Percentiles rank a stretch among this genome's conserved stretches.
phyloP scores from a whole-genome alignment of 2,329 filamentous ascomycete species.

The Stemphylium vesicarium region DNA sequence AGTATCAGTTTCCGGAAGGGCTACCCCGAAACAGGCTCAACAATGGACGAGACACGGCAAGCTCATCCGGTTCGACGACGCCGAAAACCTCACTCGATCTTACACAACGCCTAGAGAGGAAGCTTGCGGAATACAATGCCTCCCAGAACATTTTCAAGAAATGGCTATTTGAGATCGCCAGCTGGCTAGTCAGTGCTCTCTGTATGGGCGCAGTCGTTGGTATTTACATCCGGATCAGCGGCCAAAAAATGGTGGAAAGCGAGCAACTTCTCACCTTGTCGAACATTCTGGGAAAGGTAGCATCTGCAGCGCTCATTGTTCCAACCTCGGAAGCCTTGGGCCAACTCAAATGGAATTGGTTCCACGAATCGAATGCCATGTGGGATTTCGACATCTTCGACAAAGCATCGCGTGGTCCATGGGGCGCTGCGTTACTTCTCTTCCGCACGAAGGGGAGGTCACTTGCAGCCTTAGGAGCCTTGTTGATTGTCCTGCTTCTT shows the following conservation, averaged over 20 bases:
- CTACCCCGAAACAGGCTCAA: neutral
- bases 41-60: neutral
- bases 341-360: slow-evolving; percentile 40
- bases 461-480: slow-evolving; percentile 14
- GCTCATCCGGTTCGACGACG: neutral
- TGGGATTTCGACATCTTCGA: slow-evolving; percentile 45
- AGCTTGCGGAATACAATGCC: too few species aligned
- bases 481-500: slow-evolving; percentile 11
- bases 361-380: slow-evolving; percentile 21
- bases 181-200: slow-evolving; percentile 20
- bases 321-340: slow-evolving; percentile 35
- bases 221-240: slow-evolving; percentile 8
- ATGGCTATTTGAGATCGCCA: slow-evolving; percentile 36
- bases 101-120: slow-evolving; percentile 24
- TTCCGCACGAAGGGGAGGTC: slow-evolving; percentile 23
- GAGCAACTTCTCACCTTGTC: slow-evolving; percentile 12
- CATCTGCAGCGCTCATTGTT: slow-evolving; percentile 27
- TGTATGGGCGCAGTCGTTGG: slow-evolving; percentile 18
- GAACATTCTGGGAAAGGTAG: slow-evolving; percentile 23
- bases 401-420: slow-evolving; percentile 24
- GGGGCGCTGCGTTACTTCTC: slow-evolving; percentile 18
- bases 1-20: neutral
- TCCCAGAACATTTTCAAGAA: slow-evolving; percentile 21
- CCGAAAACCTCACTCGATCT: slow-evolving; percentile 18
- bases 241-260: too few species aligned